Base-by-base conservation (phyloP, 2,329 filamentous ascomycete genomes). In the Sarocladiaceae sp. region DNA sequence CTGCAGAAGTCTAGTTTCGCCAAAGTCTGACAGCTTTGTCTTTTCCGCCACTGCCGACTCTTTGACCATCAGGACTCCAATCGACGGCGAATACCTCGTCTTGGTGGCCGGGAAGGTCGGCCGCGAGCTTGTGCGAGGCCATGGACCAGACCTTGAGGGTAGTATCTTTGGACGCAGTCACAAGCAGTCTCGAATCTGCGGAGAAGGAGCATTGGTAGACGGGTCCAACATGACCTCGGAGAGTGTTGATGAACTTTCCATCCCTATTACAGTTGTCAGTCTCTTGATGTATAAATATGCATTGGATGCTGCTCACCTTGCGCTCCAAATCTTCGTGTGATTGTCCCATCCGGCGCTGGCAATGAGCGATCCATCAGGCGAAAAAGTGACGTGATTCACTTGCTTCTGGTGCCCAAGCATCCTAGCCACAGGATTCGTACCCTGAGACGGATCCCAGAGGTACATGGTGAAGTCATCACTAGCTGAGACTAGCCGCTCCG, bases 401-500 rank as follows among this genome's bases (percentile, higher is more conserved):
- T 91, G 87, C 67, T 97, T 97, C 62, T 96, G 88, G 58, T 98
- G 93, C 2, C 93, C 93, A n/a, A 88, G 67, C 66, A 97, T 77
- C 26, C 89, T 76, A n/a, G 87, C 85, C 3, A 97, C 71, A 1
- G 91, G 90, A 62, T 97, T 96, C 6, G 74, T 86, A 3, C 83
- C 82, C 48, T 75, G 65, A 9, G 82, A 73, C 0, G 90, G 90
- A 48, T 94, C 87, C 91, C 91, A 98, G 6, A 98, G 75, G 60
- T 89, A 95, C 77, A 98, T 91, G 5, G 90, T 95, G 62, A 90
- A 95, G 63, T 98, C 93, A 59, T 97, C 93, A 52, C 85, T 91
- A 2, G 91, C 93, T 7, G 89, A 94, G 3, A 95, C 86, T 3
- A 97, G 68, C 21, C 87, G 79, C 68, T 98, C 93, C 1, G 85